These are phyloP conservation scores for Chlorella variabilis DNA, from an alignment of 163 green algal species.

Conservation along the genomic window DNA sequence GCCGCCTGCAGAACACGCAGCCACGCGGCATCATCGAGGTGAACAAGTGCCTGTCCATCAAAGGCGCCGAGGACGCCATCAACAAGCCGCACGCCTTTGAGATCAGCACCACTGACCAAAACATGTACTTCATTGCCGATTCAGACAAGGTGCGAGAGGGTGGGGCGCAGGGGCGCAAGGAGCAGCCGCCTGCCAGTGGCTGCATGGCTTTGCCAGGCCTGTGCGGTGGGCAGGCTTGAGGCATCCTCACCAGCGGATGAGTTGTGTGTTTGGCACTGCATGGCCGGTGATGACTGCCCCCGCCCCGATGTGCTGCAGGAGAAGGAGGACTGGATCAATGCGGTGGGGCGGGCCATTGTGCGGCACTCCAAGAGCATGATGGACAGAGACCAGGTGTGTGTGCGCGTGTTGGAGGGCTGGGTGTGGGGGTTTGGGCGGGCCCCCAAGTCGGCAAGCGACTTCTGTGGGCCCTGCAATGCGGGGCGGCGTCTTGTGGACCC, in stretches of 20 bases:
- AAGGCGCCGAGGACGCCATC: slow-evolving; percentile 95
- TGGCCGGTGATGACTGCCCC: neutral
- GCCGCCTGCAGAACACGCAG: slow-evolving; percentile 75
- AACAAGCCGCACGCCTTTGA: slow-evolving; percentile 98
- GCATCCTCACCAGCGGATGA: no score
- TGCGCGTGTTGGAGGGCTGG: no score
- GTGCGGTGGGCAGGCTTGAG: neutral
- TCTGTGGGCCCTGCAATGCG: no score
- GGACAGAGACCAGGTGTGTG: slow-evolving; percentile 50
- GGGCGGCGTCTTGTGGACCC: no score
- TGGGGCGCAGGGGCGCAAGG: neutral
- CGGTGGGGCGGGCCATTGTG: slow-evolving; percentile 96
- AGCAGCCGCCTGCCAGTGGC: neutral
- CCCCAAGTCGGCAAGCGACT: no score
- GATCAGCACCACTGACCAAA: slow-evolving; percentile 87
- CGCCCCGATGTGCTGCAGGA: slow-evolving; percentile 65
- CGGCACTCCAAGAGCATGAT: slow-evolving; percentile 81
- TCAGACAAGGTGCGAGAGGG: slow-evolving; percentile 81
- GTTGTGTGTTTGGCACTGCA: neutral
- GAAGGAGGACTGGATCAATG: slow-evolving; percentile 99
- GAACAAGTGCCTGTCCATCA: slow-evolving; percentile 96
- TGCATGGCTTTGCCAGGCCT: no score
- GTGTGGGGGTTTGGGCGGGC: no score
- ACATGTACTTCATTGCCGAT: slow-evolving; percentile 98
- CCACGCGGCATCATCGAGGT: slow-evolving; percentile 95